These are phyloP conservation scores for Paramecium sexaurelia DNA, from an alignment of 73 alveolate genomes.

Conservation along the genomic window DNA sequence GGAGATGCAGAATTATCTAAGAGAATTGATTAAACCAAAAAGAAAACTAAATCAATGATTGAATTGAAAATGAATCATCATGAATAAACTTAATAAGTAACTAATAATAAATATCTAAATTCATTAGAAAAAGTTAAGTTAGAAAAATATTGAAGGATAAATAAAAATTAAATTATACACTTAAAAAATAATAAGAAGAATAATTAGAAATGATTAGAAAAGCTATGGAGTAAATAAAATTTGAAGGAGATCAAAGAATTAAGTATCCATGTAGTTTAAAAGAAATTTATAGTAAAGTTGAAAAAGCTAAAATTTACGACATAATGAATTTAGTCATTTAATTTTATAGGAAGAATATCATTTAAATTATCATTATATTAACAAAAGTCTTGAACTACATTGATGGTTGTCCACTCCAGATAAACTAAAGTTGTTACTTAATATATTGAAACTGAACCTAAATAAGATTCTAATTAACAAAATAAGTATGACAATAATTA, in stretches of 20 bases:
- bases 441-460: constrained; percentile 25
- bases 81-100: not conserved
- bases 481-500: not conserved
- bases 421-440: not conserved
- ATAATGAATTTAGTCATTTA: not conserved
- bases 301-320: constrained; percentile 7
- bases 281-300: not conserved
- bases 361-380: not conserved
- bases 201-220: not conserved
- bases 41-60: constrained; percentile 46
- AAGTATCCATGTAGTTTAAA: constrained; percentile 13
- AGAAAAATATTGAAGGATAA: not conserved
- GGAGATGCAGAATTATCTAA: not conserved
- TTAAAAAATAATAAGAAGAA: not conserved
- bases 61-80: constrained; percentile 34
- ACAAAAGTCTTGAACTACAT: not conserved
- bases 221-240: constrained; percentile 30
- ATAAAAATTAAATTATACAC: not conserved
- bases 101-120: not conserved
- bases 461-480: not conserved
- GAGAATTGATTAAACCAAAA: constrained; percentile 46
- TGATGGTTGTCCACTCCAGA: constrained; percentile 58
- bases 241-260: constrained; percentile 7
- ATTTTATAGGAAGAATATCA: not conserved
- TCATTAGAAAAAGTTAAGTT: not conserved